Evolutionary conservation across 2,329 filamentous ascomycete genomes (phyloP).

Genomic region (Pseudocercospora cruenta): DNA sequence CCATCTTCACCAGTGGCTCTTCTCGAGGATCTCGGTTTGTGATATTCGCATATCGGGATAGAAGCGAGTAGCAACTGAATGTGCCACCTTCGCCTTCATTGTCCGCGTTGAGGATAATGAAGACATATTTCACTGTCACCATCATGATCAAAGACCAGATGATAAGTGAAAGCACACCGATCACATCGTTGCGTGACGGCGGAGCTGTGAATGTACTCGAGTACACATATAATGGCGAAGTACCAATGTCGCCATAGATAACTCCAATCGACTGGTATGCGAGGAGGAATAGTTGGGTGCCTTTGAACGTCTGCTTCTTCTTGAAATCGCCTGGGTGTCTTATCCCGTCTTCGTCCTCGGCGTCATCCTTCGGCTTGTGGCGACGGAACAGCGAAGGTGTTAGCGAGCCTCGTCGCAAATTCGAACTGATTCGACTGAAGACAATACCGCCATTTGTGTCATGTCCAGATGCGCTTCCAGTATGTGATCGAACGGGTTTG

Average conservation of each 20-base stretch:
- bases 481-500: slow-evolving; percentile 14
- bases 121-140: slow-evolving; percentile 70
- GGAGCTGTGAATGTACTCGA: slow-evolving; percentile 65
- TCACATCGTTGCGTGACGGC: slow-evolving; percentile 61
- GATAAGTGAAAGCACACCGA: slow-evolving; percentile 69
- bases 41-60: slow-evolving; percentile 66
- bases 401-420: neutral
- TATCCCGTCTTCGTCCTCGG: slow-evolving; percentile 31
- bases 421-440: neutral
- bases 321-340: slow-evolving; percentile 33
- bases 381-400: slow-evolving; percentile 4
- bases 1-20: slow-evolving; percentile 60
- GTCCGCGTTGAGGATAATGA: slow-evolving; percentile 68
- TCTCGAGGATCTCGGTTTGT: slow-evolving; percentile 62
- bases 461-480: slow-evolving; percentile 5
- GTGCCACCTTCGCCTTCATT: slow-evolving; percentile 74
- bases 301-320: slow-evolving; percentile 38
- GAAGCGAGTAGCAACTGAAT: slow-evolving; percentile 67
- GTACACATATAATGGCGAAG: slow-evolving; percentile 70
- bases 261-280: slow-evolving; percentile 68
- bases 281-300: slow-evolving; percentile 48
- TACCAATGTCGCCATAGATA: slow-evolving; percentile 72
- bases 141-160: slow-evolving; percentile 71
- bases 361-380: neutral
- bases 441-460: slow-evolving; percentile 21